Evolutionary conservation across 78 protist genomes (phyloP), one percentile per base, ranked within the genome.

Genomic region (Dictyostelium purpureum): DNA sequence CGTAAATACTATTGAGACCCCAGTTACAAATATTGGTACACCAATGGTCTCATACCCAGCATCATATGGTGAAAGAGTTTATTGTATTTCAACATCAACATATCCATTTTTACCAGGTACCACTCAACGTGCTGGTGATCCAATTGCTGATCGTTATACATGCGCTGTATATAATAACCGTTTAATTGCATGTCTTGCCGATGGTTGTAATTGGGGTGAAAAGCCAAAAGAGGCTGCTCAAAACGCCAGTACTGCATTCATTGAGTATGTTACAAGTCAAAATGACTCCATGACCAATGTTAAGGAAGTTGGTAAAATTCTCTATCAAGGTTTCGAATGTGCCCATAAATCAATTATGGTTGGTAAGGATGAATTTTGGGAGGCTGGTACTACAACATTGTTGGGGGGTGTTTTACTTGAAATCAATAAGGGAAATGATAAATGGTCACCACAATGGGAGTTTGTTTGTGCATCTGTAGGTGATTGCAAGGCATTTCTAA

Each of bases 201-300:
- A 91, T 78, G 95, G 95, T 49, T 91, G 95, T 43, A 91, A 79
- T 40, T 91, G 95, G 95, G 95, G 95, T 35, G 59, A 67, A 33
- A 45, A 31, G 14, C 90, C 95, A 38, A 57, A 75, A 35, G 70
- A 69, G 12, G 95, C 95, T 9, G 80, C 90, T 5, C 81, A 81
- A 47, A 77, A 78, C n/a, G 90, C 95, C 5, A 26, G 57, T 5
- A 71, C 65, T 1, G 95, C 95, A 1, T 92, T 92, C 42, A 77
- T 92, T 21, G 95, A 85, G 28, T 51, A 92, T 31, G 77, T 75
- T 0, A 54, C 54, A 18, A 61, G 87, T 14, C 52, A 70, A 51
- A 88, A 70, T 43, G 94, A 88, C n/a, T n/a, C 35, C 2, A 87
- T 93, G 67, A 88, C 78, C 59, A 73, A 81, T 49, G 89, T 92